Evolutionary conservation across 2,329 filamentous ascomycete genomes (phyloP), one percentile per base, ranked within the genome.

Genomic region (Diaporthe vexans): DNA sequence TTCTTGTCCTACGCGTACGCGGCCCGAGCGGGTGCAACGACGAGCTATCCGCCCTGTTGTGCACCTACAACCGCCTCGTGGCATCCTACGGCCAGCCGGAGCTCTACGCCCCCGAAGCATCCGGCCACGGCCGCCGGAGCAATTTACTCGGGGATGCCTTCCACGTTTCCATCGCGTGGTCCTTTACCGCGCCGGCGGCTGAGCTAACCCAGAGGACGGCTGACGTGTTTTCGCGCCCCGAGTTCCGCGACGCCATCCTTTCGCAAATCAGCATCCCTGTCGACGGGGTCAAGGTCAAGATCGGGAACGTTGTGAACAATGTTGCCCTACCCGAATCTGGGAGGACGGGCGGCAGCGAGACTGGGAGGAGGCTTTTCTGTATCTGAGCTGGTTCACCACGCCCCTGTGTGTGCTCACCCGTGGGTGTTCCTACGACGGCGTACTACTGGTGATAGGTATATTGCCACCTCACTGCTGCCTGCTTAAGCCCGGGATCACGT

Each of bases 121-220:
- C 21, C 11, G 75, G 43, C 48, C 68, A 59, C 17, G 43, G 37
- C 48, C 48, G 37, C 48, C 48, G 29, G 17, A 10, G 21, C 29
- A 56, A 33, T 29, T 1, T 19, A 13, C 24, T n/a, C 11, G 26
- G 19, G 26, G 82, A 87, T 65, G 90, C 89, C 29, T 98, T 98
- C 80, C 97, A 99, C 83, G 85, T 98, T 75, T 98, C 95, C 59
- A 91, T 99, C 73, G 97, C 93, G 0, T 98, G 96, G 97, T 93
- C 90, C 1, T 87, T 96, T 76, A 82, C 86, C 13, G 81, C 85
- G 56, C 91, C 91, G 0, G 85, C 82, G 8, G 74, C 84, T 4
- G 85, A 88, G 46, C 79, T 88, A 19, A 79, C 80, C 21, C 76
- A 81, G 67, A 79, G 79, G 35, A 88, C 86, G 0, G 78, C 81